Evolutionary conservation across 2,329 filamentous ascomycete species (phyloP).

Genomic region (Claviceps africana): DNA sequence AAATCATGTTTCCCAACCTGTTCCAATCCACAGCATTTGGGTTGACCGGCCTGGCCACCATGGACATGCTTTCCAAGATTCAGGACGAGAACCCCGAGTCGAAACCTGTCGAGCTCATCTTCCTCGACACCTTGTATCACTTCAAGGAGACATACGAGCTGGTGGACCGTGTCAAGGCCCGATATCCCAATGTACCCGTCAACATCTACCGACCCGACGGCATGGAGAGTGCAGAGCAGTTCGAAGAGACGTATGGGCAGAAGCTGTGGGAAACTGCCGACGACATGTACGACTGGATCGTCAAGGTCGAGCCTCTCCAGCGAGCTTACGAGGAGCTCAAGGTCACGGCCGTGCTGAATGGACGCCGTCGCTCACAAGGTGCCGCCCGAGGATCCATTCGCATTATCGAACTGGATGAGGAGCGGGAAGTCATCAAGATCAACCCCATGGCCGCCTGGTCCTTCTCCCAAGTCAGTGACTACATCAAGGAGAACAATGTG

Average conservation of each 20-base stretch:
- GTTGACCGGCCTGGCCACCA: constrained; percentile 63
- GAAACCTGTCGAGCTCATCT: constrained; percentile 53
- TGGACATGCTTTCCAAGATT: constrained; percentile 76
- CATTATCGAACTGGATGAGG: constrained; percentile 80
- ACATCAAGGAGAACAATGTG: constrained; percentile 73
- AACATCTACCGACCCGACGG: constrained; percentile 85
- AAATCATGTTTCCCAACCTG: constrained; percentile 76
- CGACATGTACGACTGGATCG: constrained; percentile 89
- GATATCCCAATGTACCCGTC: constrained; percentile 66
- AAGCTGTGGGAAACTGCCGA: constrained; percentile 74
- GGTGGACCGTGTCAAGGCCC: constrained; percentile 57
- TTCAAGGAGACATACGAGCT: constrained; percentile 65
- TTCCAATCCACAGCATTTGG: constrained; percentile 80
- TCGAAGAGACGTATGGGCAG: constrained; percentile 68
- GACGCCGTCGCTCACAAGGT: constrained; percentile 81
- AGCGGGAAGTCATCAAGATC: constrained; percentile 86
- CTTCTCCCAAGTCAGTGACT: constrained; percentile 78
- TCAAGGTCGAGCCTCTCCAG: constrained; percentile 93
- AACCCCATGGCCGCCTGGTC: constrained; percentile 93
- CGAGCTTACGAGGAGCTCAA: constrained; percentile 77
- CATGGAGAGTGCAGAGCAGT: constrained; percentile 57
- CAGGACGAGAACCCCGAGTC: constrained; percentile 46
- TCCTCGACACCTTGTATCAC: constrained; percentile 74
- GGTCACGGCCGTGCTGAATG: constrained; percentile 83
- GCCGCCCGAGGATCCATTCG: constrained; percentile 81